These are phyloP conservation scores for Acer yangbiense DNA, from an alignment of 345 rosid genomes.

Conservation along the genomic window DNA sequence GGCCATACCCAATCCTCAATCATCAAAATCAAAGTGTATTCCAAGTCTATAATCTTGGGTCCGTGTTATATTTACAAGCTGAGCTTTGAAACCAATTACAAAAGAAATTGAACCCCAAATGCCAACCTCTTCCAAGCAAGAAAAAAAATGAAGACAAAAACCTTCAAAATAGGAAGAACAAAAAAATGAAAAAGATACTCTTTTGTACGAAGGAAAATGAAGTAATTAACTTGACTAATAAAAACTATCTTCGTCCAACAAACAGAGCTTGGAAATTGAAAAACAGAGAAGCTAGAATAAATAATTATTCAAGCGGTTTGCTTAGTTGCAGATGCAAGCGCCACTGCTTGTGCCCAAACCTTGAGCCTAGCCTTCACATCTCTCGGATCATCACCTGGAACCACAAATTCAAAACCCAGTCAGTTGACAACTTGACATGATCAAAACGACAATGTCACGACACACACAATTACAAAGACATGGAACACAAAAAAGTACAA, in stretches of 20 bases:
- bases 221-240: not conserved
- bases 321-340: slow-evolving; percentile 62
- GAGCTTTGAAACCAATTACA: not conserved
- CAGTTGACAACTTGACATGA: not conserved
- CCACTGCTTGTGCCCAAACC: slow-evolving; percentile 98
- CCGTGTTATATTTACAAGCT: slow-evolving; percentile 30
- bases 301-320: slow-evolving; percentile 24
- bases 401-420: slow-evolving; percentile 4
- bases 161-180: not conserved
- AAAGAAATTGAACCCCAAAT: not conserved
- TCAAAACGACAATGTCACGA: not conserved
- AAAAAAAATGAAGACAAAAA: not conserved
- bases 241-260: slow-evolving; percentile 12
- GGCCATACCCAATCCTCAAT: not conserved
- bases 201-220: slow-evolving; percentile 3
- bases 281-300: not conserved
- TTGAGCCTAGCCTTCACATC: slow-evolving; percentile 93
- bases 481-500: slow-evolving; percentile 9
- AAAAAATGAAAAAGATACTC: not conserved
- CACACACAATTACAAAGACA: not conserved
- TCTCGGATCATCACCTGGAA: slow-evolving; percentile 83
- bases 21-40: not conserved
- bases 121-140: slow-evolving; percentile 8
- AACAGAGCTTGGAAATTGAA: not conserved
- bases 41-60: slow-evolving; percentile 9